phyloP scores from a whole-genome alignment of 2,329 filamentous ascomycete species.

The Xylaria sp. region DNA sequence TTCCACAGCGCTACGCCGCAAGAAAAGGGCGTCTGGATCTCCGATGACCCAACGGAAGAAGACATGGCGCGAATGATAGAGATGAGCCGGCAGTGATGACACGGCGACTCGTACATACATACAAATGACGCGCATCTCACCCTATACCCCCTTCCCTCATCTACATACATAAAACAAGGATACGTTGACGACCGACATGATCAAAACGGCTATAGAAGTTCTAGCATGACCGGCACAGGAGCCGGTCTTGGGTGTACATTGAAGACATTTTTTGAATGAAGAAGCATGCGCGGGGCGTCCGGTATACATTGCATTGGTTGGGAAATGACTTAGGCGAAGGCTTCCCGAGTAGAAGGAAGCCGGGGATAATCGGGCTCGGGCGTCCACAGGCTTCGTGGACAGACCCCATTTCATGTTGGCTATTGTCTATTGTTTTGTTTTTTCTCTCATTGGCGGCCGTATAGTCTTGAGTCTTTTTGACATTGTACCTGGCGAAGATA shows the following conservation, averaged over 20 bases:
- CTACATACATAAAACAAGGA: conserved; percentile 10
- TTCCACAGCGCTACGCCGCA: conserved; percentile 83
- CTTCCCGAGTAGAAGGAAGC: conserved; percentile 9
- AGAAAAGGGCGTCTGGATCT: conserved; percentile 87
- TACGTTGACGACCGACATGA: conserved; percentile 38
- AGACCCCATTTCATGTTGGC: conserved; percentile 11
- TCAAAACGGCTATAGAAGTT: conserved; percentile 38
- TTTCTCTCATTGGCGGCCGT: conserved; percentile 21
- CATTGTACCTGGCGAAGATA: conserved; percentile 33
- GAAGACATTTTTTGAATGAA: conserved; percentile 25
- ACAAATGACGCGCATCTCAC: conserved; percentile 3
- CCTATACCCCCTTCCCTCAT: conserved; percentile 12
- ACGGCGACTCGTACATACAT: conserved; percentile 15
- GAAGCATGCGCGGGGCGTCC: conserved; percentile 33
- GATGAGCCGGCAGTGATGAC: conserved; percentile 53
- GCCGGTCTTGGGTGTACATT: conserved; percentile 34
- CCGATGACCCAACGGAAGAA: conserved; percentile 74
- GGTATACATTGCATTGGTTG: conserved; percentile 35
- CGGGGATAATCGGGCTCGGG: conserved; percentile 29
- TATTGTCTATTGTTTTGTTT: conserved; percentile 28
- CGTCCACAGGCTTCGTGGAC: conserved; percentile 25
- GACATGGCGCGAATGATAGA: conserved; percentile 71
- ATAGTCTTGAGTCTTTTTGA: conserved; percentile 5
- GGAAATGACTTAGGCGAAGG: conserved; percentile 24
- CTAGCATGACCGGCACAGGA: conserved; percentile 28